These are phyloP conservation scores for Bipolaris sorokiniana DNA, from an alignment of 2,329 filamentous ascomycete genomes.

Conservation along the genomic window DNA sequence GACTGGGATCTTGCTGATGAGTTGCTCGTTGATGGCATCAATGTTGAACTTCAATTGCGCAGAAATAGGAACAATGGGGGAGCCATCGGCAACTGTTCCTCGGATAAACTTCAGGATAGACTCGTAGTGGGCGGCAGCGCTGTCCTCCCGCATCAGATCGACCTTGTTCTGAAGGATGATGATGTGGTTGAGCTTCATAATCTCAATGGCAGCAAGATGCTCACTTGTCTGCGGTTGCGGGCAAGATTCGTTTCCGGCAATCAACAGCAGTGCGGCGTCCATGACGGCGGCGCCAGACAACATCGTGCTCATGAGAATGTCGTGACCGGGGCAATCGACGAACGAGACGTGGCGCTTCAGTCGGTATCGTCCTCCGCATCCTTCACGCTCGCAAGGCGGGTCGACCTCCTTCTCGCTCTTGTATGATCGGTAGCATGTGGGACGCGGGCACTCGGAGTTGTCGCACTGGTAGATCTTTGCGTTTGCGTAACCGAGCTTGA, in stretches of 20 bases:
- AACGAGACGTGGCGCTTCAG: slow-evolving; percentile 75
- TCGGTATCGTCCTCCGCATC: slow-evolving; percentile 85
- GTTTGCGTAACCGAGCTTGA: slow-evolving; percentile 99
- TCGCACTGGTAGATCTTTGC: slow-evolving; percentile 99
- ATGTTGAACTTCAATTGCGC: slow-evolving; percentile 99
- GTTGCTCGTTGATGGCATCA: slow-evolving; percentile 94
- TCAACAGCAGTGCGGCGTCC: slow-evolving; percentile 95
- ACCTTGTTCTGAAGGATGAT: slow-evolving; percentile 99
- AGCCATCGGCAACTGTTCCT: slow-evolving; percentile 92
- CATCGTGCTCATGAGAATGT: slow-evolving; percentile 99
- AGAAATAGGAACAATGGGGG: slow-evolving; percentile 94
- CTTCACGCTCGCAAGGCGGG: slow-evolving; percentile 91
- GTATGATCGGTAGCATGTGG: slow-evolving; percentile 94
- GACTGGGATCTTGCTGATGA: slow-evolving; percentile 93
- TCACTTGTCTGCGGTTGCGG: slow-evolving; percentile 98
- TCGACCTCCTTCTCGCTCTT: slow-evolving; percentile 99
- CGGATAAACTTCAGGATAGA: slow-evolving; percentile 98
- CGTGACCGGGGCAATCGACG: slow-evolving; percentile 98
- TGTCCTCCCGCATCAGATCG: slow-evolving; percentile 96
- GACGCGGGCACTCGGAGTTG: slow-evolving; percentile 86
- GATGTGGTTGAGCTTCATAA: slow-evolving; percentile 99
- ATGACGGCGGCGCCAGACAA: slow-evolving; percentile 99
- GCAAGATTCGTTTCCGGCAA: slow-evolving; percentile 97
- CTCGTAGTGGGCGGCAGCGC: slow-evolving; percentile 90
- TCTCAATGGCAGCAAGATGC: slow-evolving; percentile 98